Evolutionary conservation across 108 stramenopile species (phyloP).

Genomic region (Cyclotella kingstonii): DNA sequence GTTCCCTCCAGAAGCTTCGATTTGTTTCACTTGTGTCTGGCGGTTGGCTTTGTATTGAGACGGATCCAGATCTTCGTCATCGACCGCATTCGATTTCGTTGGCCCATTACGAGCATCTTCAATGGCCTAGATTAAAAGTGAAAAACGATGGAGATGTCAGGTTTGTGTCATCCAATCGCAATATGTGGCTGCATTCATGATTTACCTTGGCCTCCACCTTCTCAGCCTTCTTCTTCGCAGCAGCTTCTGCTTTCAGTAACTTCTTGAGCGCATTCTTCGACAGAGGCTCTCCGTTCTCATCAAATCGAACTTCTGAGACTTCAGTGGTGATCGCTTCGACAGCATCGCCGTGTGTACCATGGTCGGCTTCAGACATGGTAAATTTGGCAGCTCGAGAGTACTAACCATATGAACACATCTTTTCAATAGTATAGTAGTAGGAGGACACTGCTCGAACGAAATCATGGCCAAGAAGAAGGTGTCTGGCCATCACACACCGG

Average conservation of each 20-base stretch:
- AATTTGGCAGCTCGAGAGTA: no score
- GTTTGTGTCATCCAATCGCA: no score
- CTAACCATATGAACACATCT: no score
- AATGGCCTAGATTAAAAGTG: constrained; percentile 19
- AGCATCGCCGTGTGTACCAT: constrained; percentile 11
- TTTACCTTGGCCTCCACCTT: constrained; percentile 21
- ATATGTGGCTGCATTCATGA: background rate
- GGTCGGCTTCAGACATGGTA: constrained; percentile 2
- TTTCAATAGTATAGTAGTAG: no score
- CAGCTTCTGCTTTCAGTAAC: constrained; percentile 64
- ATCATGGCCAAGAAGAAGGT: no score
- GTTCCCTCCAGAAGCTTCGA: constrained; percentile 83
- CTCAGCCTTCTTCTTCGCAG: constrained; percentile 49
- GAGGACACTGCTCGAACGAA: no score
- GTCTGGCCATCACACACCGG: no score
- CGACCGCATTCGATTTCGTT: constrained; percentile 51
- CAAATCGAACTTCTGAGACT: constrained; percentile 4
- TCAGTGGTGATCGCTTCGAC: constrained; percentile 15
- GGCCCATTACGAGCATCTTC: constrained; percentile 29
- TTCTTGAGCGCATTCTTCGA: constrained; percentile 77
- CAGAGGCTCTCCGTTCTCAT: constrained; percentile 8
- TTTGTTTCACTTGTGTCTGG: constrained; percentile 62
- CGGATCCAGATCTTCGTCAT: constrained; percentile 90
- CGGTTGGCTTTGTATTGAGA: constrained; percentile 95
- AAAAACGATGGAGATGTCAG: background rate